These are phyloP conservation scores for Limnanthes douglasii DNA, from an alignment of 345 rosid genomes.

Conservation along the genomic window DNA sequence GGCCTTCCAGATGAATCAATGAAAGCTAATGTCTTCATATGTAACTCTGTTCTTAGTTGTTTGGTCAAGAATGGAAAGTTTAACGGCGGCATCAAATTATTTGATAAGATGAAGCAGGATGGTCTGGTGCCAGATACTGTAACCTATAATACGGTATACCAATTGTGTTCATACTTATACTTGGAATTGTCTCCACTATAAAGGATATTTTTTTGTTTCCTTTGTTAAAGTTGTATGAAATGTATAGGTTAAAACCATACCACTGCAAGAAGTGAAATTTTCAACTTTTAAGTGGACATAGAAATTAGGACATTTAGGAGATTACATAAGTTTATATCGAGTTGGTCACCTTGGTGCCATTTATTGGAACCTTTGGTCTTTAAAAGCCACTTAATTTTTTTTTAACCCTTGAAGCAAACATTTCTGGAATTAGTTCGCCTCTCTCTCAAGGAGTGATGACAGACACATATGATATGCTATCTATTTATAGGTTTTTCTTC, in stretches of 20 bases:
- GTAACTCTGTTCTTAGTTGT: slow-evolving; percentile 77
- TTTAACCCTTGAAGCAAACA: not conserved
- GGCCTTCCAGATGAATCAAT: slow-evolving; percentile 43
- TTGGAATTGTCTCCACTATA: too few species aligned
- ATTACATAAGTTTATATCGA: too few species aligned
- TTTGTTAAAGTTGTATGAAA: too few species aligned
- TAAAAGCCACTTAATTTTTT: too few species aligned
- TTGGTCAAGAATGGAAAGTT: slow-evolving; percentile 61
- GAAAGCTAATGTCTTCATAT: slow-evolving; percentile 54
- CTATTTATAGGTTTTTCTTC: too few species aligned
- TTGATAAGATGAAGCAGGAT: slow-evolving; percentile 77
- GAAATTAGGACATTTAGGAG: too few species aligned
- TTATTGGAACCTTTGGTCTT: too few species aligned
- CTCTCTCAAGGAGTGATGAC: not conserved
- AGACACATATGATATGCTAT: not conserved
- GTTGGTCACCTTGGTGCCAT: too few species aligned
- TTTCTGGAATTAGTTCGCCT: not conserved
- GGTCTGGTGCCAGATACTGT: slow-evolving; percentile 79
- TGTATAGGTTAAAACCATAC: too few species aligned
- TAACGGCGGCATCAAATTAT: slow-evolving; percentile 41
- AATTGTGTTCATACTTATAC: slow-evolving; percentile 2
- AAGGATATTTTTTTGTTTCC: too few species aligned
- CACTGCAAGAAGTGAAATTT: too few species aligned
- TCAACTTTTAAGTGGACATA: too few species aligned
- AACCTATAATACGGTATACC: slow-evolving; percentile 65